These are phyloP conservation scores for Pterocarpus macrocarpus DNA, from an alignment of 306 rosid genomes.

Conservation along the genomic window DNA sequence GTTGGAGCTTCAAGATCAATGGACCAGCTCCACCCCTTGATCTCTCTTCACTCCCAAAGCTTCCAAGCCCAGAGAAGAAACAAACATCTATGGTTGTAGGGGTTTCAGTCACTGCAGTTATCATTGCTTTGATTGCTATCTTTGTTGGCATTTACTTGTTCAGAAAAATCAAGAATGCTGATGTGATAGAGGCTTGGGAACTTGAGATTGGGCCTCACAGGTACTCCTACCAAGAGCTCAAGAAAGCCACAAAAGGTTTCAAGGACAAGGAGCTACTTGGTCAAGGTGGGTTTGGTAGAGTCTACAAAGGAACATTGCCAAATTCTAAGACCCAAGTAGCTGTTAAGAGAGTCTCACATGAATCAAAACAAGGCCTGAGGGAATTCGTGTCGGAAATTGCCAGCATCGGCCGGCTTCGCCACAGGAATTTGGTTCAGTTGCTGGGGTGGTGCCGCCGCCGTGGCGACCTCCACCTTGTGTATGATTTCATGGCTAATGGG, in stretches of 20 bases:
- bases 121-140: conserved; percentile 43
- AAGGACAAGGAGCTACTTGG: conserved; percentile 74
- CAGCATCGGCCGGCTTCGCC: conserved; percentile 86
- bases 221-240: conserved; percentile 77
- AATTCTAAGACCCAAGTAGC: conserved; percentile 65
- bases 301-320: conserved; percentile 74
- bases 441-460: conserved; percentile 82
- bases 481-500: conserved; percentile 83
- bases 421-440: conserved; percentile 75
- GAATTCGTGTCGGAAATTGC: conserved; percentile 85
- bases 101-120: conserved; percentile 47
- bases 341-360: conserved; percentile 76
- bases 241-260: conserved; percentile 75
- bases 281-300: conserved; percentile 79
- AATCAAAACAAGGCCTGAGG: conserved; percentile 77
- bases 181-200: conserved; percentile 78
- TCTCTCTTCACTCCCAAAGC: conserved; percentile 65
- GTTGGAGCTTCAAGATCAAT: conserved; percentile 84
- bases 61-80: conserved; percentile 65
- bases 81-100: conserved; percentile 53
- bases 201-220: conserved; percentile 83
- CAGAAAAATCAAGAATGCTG: conserved; percentile 63
- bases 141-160: conserved; percentile 51
- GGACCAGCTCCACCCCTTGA: conserved; percentile 63
- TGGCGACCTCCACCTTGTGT: conserved; percentile 74